Evolutionary conservation across 306 rosid genomes (phyloP).

Genomic region (Pyrus pyrifolia): DNA sequence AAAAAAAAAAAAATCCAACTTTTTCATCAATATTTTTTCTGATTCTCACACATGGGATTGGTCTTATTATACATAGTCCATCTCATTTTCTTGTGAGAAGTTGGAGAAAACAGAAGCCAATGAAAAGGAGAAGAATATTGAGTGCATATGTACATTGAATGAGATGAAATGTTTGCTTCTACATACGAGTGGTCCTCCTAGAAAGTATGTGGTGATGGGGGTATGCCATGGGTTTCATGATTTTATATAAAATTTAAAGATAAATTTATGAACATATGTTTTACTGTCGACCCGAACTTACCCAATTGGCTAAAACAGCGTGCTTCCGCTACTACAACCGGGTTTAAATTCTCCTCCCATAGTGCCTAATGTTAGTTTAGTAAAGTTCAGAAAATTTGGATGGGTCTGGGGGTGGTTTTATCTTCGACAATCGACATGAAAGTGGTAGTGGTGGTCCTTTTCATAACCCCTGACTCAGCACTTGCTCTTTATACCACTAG

Average conservation of each 20-base stretch:
- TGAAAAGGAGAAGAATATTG: not conserved
- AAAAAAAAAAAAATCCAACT: not conserved
- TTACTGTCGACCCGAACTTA: too few species aligned
- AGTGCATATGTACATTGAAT: not conserved
- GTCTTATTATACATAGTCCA: not conserved
- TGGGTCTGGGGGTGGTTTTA: not conserved
- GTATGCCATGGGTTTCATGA: not conserved
- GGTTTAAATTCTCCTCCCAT: too few species aligned
- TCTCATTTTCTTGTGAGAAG: not conserved
- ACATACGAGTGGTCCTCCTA: not conserved
- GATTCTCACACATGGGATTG: not conserved
- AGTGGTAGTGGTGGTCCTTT: slow-evolving; percentile 31
- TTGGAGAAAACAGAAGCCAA: not conserved
- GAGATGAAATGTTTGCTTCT: not conserved
- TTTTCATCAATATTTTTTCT: not conserved
- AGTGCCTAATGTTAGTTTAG: too few species aligned
- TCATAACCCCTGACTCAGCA: slow-evolving; percentile 19
- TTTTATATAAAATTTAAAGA: not conserved
- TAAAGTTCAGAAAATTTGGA: not conserved
- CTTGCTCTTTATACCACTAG: slow-evolving; percentile 13
- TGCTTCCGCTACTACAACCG: not conserved
- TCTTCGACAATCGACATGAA: slow-evolving; percentile 19
- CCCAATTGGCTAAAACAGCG: too few species aligned
- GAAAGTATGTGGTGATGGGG: not conserved
- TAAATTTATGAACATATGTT: too few species aligned